A percentile compares a stretch with the other conserved stretches of the same genome.
These are phyloP conservation scores for Emergomyces africanus DNA, from an alignment of 2,329 filamentous ascomycete species.

Conservation along the genomic window DNA sequence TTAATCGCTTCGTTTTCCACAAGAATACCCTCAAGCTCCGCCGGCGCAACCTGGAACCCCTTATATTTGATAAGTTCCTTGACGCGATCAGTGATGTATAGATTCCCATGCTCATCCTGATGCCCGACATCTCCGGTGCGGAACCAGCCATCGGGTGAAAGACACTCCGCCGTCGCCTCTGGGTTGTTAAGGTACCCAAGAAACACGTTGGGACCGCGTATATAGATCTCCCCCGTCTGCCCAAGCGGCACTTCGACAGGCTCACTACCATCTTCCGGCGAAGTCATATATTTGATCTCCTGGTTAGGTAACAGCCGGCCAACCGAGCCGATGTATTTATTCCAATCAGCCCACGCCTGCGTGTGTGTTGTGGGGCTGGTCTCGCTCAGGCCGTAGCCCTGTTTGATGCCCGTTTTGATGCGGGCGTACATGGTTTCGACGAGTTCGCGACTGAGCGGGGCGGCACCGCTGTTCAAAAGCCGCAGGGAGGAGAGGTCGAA, in stretches of 20 bases:
- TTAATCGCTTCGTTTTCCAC: constrained; percentile 37
- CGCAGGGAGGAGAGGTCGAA: constrained; percentile 70
- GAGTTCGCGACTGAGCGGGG: constrained; percentile 69
- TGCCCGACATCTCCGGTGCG: constrained; percentile 81
- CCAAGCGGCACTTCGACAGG: constrained; percentile 47
- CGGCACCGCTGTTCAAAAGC: constrained; percentile 79
- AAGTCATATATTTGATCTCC: constrained; percentile 63
- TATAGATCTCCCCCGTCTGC: constrained; percentile 55
- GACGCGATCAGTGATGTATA: constrained; percentile 80
- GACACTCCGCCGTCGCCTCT: constrained; percentile 42
- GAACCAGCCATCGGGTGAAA: constrained; percentile 65
- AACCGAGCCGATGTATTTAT: constrained; percentile 61
- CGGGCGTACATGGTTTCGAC: constrained; percentile 63
- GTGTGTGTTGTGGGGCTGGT: constrained; percentile 68
- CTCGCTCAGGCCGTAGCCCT: constrained; percentile 85
- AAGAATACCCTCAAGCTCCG: constrained; percentile 49
- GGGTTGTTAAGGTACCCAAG: constrained; percentile 49
- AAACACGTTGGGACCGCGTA: constrained; percentile 53
- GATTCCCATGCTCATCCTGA: constrained; percentile 63
- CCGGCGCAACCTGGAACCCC: constrained; percentile 58
- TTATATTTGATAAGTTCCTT: constrained; percentile 55
- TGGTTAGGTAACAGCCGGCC: constrained; percentile 68
- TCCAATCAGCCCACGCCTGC: constrained; percentile 65
- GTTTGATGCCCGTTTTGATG: constrained; percentile 69
- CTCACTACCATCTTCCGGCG: constrained; percentile 37